phyloP scores from a whole-genome alignment of 345 rosid genomes.

The Conringia planisiliqua region DNA sequence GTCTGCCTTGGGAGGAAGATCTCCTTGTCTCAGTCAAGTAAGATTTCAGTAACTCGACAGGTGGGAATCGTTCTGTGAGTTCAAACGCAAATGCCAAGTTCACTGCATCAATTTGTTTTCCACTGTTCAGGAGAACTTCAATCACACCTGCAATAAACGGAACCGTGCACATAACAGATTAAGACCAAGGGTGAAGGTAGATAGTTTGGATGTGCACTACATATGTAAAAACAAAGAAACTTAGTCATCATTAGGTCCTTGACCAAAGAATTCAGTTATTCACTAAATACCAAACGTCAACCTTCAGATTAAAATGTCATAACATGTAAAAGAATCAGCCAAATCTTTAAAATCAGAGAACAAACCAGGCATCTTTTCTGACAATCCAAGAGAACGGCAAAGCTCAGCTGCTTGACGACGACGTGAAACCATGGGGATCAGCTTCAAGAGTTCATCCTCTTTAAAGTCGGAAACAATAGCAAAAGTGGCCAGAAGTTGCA shows the following conservation, averaged over 20 bases:
- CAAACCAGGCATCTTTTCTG: slow-evolving; percentile 95
- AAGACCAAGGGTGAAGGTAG: slow-evolving; percentile 12
- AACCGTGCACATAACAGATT: background rate
- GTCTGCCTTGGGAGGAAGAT: slow-evolving; percentile 57
- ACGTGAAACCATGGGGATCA: slow-evolving; percentile 97
- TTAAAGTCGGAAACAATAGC: slow-evolving; percentile 76
- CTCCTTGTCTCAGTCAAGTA: slow-evolving; percentile 82
- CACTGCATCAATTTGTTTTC: slow-evolving; percentile 96
- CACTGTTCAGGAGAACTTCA: slow-evolving; percentile 73
- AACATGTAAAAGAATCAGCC: background rate
- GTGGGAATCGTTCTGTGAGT: slow-evolving; percentile 76
- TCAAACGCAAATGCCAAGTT: slow-evolving; percentile 96
- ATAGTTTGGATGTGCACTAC: slow-evolving; percentile 3
- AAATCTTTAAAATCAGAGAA: slow-evolving; percentile 18
- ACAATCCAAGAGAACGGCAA: slow-evolving; percentile 82
- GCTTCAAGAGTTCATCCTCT: slow-evolving; percentile 63
- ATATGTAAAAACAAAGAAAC: background rate
- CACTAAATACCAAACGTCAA: background rate
- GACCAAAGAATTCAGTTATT: background rate
- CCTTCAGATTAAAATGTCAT: background rate
- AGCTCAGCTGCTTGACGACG: slow-evolving; percentile 97
- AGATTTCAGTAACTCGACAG: slow-evolving; percentile 73
- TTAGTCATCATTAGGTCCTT: background rate
- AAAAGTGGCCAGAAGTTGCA: slow-evolving; percentile 91
- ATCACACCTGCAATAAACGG: slow-evolving; percentile 58